Conservation (phyloP, 768 basidiomycete genomes). For the Termitomyces sp. region DNA sequence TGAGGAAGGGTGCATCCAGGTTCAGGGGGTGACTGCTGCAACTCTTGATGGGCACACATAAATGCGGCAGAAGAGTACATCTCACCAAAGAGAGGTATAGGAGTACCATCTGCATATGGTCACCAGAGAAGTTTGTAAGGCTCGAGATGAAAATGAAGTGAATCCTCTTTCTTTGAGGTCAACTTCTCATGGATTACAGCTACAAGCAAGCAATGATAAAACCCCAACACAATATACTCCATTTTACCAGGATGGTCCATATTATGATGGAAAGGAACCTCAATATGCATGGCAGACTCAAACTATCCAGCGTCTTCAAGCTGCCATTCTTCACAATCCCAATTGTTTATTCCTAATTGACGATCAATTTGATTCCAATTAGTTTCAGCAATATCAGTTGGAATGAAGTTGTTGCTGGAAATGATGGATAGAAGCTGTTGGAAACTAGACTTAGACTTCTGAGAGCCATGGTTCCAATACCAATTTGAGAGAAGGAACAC, state of each 20-base stretch:
- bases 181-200: not conserved
- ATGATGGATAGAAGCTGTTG: no score
- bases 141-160: not conserved
- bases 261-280: not conserved
- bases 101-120: no score
- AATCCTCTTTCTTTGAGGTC: not conserved
- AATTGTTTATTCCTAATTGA: not conserved
- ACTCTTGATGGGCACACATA: not conserved
- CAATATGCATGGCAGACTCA: not conserved
- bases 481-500: no score
- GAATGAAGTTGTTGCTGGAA: no score
- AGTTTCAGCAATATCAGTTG: no score
- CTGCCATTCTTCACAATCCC: not conserved
- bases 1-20: not conserved
- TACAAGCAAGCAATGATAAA: not conserved
- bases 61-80: not conserved
- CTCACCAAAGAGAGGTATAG: no score
- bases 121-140: not conserved
- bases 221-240: not conserved
- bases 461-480: no score
- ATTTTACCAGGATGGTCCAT: not conserved
- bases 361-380: not conserved
- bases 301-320: not conserved
- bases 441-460: no score
- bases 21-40: not conserved